A percentile compares a stretch with the other conserved stretches of the same genome.
phyloP scores from a whole-genome alignment of 2,329 filamentous ascomycete species.

The Penicillium sp. region DNA sequence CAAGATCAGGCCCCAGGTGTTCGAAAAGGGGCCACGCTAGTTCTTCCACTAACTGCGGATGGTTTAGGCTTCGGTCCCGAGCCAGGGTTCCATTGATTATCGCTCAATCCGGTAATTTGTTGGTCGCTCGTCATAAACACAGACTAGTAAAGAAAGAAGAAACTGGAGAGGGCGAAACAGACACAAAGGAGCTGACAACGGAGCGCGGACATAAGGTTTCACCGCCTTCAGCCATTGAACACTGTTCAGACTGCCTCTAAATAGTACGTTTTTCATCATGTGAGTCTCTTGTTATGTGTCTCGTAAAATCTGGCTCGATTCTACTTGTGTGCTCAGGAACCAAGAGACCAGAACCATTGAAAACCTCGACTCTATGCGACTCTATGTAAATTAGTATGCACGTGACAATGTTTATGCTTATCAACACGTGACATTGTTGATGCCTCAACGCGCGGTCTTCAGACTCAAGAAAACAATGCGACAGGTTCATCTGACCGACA shows the following conservation, averaged over 20 bases:
- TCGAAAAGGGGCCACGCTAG: conserved; percentile 10
- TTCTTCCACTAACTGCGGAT: conserved; percentile 5
- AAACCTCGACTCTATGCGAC: not conserved
- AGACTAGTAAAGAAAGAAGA: not conserved
- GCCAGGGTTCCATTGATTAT: not conserved
- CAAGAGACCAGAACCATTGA: not conserved
- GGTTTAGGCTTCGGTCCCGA: conserved; percentile 6
- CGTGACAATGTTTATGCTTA: conserved; percentile 3
- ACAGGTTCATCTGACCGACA: not conserved
- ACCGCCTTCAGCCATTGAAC: too few relatives aligned
- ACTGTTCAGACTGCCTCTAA: too few relatives aligned
- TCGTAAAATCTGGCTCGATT: too few relatives aligned
- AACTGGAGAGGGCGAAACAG: too few relatives aligned
- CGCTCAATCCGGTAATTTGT: not conserved
- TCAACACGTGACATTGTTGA: conserved; percentile 17
- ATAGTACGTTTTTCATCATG: too few relatives aligned
- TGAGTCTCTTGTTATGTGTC: too few relatives aligned
- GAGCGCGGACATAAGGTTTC: too few relatives aligned
- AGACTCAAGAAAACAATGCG: not conserved
- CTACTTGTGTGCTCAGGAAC: not conserved
- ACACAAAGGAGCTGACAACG: too few relatives aligned
- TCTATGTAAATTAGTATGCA: not conserved
- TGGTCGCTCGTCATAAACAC: conserved; percentile 6
- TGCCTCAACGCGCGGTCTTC: conserved; percentile 10
- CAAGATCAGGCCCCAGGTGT: conserved; percentile 17